phyloP scores from a whole-genome alignment of 2,329 filamentous ascomycete species.

The Chaetomiaceae sp. region DNA sequence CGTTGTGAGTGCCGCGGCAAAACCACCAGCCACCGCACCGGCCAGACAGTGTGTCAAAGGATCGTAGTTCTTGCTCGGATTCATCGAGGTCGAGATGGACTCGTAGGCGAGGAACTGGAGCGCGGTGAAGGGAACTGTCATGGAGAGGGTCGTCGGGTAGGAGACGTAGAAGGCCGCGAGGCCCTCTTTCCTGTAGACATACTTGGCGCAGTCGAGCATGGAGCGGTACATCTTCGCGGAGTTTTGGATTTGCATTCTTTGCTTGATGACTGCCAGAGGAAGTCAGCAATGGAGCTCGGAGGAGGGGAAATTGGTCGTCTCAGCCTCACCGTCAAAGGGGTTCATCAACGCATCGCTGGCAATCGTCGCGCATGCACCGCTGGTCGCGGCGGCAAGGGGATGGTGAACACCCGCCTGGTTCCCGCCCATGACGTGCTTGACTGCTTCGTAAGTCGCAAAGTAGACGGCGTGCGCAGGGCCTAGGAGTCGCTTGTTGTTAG shows the following conservation, averaged over 20 bases:
- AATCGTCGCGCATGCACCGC: constrained; percentile 91
- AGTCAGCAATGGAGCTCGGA: no score
- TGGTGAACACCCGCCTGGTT: constrained; percentile 86
- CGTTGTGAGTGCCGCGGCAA: constrained; percentile 90
- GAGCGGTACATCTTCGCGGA: constrained; percentile 83
- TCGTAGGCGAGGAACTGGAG: constrained; percentile 98
- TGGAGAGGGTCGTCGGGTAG: constrained; percentile 94
- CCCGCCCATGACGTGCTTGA: constrained; percentile 93
- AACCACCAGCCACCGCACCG: constrained; percentile 85
- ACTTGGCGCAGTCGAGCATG: constrained; percentile 78
- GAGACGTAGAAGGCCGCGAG: constrained; percentile 94
- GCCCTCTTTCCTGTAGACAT: constrained; percentile 84
- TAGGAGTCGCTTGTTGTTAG: no score
- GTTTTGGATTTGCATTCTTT: constrained; percentile 97
- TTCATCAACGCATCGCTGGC: constrained; percentile 99
- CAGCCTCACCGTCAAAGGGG: constrained; percentile 78
- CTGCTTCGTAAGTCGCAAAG: constrained; percentile 95
- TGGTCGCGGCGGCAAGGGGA: constrained; percentile 85
- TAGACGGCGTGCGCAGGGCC: constrained; percentile 96
- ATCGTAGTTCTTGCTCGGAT: constrained; percentile 80
- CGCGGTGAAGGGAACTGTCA: constrained; percentile 97
- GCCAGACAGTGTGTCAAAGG: constrained; percentile 90
- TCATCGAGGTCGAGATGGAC: constrained; percentile 90
- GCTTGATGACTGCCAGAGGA: constrained; percentile 76
- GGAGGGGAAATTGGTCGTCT: no score